Evolutionary conservation across 345 rosid genomes (phyloP).

Genomic region (Acer campestre): DNA sequence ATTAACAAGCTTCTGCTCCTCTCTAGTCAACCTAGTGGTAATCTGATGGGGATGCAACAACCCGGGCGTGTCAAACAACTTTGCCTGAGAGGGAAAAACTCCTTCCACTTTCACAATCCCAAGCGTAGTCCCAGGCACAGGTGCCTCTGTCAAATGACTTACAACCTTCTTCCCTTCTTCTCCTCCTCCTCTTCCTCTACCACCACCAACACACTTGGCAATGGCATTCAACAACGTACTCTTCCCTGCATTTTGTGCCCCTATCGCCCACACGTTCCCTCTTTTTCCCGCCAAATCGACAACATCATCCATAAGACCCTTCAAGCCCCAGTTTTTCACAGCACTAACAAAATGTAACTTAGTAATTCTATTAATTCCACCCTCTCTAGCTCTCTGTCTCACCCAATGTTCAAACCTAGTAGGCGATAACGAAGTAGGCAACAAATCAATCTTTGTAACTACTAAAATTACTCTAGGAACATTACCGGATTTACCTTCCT

Average conservation of each 20-base stretch:
- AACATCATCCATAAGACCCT: conserved; percentile 76
- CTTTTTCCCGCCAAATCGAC: conserved; percentile 71
- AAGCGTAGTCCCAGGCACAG: conserved; percentile 88
- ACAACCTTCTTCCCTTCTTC: conserved; percentile 30
- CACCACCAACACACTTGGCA: conserved; percentile 50
- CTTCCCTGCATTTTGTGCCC: conserved; percentile 92
- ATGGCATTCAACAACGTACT: conserved; percentile 86
- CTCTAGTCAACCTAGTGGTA: conserved; percentile 80
- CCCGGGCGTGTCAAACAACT: conserved; percentile 91
- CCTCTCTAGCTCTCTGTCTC: conserved; percentile 81
- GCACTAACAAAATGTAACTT: conserved; percentile 87
- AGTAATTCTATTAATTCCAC: conserved; percentile 65
- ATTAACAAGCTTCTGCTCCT: conserved; percentile 87
- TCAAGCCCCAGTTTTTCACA: conserved; percentile 82
- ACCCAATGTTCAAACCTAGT: conserved; percentile 83
- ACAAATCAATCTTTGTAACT: conserved; percentile 83
- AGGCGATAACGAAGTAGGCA: conserved; percentile 74
- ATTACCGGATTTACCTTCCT: conserved; percentile 78
- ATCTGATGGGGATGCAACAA: conserved; percentile 83
- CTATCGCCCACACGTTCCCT: conserved; percentile 91
- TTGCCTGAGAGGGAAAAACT: conserved; percentile 74
- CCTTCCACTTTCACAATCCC: conserved; percentile 88
- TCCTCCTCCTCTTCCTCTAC: neutral
- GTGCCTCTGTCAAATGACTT: conserved; percentile 83
- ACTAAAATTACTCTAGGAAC: conserved; percentile 81